phyloP scores from a whole-genome alignment of 331 rosid species.

The Malus hybrid region DNA sequence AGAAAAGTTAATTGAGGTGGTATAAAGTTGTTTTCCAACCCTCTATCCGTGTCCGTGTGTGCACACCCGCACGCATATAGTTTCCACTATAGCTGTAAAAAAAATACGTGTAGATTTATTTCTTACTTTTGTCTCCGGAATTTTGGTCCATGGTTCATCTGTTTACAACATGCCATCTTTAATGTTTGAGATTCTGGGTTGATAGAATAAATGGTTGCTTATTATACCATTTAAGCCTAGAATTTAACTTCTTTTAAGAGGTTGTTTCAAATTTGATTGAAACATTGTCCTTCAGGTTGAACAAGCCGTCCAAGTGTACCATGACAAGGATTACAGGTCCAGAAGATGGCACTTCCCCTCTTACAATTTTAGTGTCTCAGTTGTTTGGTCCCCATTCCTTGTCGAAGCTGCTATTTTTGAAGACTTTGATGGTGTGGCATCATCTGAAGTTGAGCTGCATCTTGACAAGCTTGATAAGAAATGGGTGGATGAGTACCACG shows the following conservation, averaged over 20 bases:
- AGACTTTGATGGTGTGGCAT: slow-evolving; percentile 74
- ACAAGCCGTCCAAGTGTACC: slow-evolving; percentile 51
- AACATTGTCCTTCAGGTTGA: slow-evolving; percentile 54
- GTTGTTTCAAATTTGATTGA: slow-evolving; percentile 1
- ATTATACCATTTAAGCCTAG: background rate
- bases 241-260: background rate
- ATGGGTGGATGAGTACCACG: slow-evolving; percentile 47
- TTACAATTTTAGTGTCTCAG: slow-evolving; percentile 50
- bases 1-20: background rate
- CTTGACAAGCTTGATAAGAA: slow-evolving; percentile 54
- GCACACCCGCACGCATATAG: background rate
- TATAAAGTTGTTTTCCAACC: background rate
- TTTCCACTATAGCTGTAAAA: background rate
- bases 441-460: slow-evolving; percentile 74
- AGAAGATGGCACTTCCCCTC: slow-evolving; percentile 65
- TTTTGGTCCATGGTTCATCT: background rate
- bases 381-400: slow-evolving; percentile 77
- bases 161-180: background rate
- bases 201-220: background rate
- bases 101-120: background rate
- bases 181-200: background rate
- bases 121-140: background rate
- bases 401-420: slow-evolving; percentile 73
- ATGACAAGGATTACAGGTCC: slow-evolving; percentile 62
- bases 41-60: background rate